Evolutionary conservation across 2,329 filamentous ascomycete genomes (phyloP).

Genomic region (Cladophialophora psammophila): DNA sequence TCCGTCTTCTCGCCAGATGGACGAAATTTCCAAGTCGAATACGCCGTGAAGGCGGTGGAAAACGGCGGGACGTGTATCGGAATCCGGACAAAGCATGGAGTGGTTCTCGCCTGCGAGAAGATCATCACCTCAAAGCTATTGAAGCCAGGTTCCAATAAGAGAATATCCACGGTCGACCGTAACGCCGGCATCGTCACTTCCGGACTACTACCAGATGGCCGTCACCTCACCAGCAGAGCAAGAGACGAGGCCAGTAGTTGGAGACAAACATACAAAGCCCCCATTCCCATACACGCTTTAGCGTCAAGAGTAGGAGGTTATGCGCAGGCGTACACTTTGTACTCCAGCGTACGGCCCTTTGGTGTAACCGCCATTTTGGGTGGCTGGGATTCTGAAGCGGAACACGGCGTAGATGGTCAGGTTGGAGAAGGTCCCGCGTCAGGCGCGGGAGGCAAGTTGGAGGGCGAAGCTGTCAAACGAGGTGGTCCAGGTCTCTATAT

Average conservation of each 20-base stretch:
- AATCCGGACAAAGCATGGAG: conserved; percentile 95
- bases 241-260: conserved; percentile 91
- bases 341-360: conserved; percentile 95
- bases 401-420: conserved; percentile 85
- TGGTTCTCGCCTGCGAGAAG: conserved; percentile 96
- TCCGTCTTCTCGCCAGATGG: conserved; percentile 99
- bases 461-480: conserved; percentile 66
- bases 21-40: conserved; percentile 98
- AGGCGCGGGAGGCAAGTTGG: conserved; percentile 83
- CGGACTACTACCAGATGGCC: conserved; percentile 91
- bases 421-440: conserved; percentile 80
- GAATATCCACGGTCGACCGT: conserved; percentile 92
- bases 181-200: conserved; percentile 92
- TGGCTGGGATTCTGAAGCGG: conserved; percentile 89
- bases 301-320: conserved; percentile 94
- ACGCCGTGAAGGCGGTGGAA: conserved; percentile 97
- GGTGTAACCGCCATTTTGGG: conserved; percentile 94
- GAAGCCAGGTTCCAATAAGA: conserved; percentile 94
- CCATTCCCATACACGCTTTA: conserved; percentile 86
- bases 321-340: conserved; percentile 96
- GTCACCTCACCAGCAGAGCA: conserved; percentile 92
- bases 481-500: conserved; percentile 96
- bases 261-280: conserved; percentile 92
- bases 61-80: conserved; percentile 96
- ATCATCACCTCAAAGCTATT: conserved; percentile 93